Percentiles rank a stretch among this genome's conserved stretches.
Evolutionary conservation across 805 yeast species (phyloP).

Genomic region (Ogataea chonburiensis): DNA sequence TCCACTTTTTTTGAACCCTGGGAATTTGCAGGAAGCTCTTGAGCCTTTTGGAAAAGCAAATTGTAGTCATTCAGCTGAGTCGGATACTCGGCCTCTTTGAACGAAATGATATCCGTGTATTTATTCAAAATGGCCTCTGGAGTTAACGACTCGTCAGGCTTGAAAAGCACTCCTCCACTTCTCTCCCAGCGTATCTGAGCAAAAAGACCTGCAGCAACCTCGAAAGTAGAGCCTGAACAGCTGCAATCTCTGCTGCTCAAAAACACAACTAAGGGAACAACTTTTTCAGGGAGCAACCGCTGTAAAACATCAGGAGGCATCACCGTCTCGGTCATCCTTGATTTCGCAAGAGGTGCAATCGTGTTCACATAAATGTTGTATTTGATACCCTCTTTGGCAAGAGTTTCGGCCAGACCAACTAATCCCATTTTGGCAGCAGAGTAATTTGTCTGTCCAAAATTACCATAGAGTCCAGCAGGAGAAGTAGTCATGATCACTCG

Average conservation of each 20-base stretch:
- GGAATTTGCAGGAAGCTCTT: constrained; percentile 50
- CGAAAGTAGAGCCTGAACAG: constrained; percentile 76
- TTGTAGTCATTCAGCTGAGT: constrained; percentile 68
- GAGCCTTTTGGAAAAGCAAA: constrained; percentile 52
- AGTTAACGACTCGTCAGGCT: constrained; percentile 72
- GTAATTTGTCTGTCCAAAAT: constrained; percentile 95
- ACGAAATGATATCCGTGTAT: constrained; percentile 63
- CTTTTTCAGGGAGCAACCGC: constrained; percentile 78
- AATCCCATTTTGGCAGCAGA: constrained; percentile 90
- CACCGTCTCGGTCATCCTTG: constrained; percentile 92
- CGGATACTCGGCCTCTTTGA: constrained; percentile 67
- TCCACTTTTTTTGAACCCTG: constrained; percentile 53
- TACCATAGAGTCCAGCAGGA: constrained; percentile 96
- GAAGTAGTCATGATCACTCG: constrained; percentile 91
- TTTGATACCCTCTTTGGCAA: constrained; percentile 89
- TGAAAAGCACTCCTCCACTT: constrained; percentile 80
- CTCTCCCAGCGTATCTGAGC: constrained; percentile 96
- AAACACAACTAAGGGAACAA: constrained; percentile 87
- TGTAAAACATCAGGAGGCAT: constrained; percentile 83
- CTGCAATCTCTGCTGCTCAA: constrained; percentile 64
- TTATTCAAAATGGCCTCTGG: constrained; percentile 78
- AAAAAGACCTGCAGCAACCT: constrained; percentile 91
- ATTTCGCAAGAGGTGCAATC: constrained; percentile 93
- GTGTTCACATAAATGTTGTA: constrained; percentile 81
- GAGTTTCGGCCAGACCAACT: constrained; percentile 89